Conservation (phyloP, 371 early-diverging fungal species). For the Mortierella polycephala region DNA sequence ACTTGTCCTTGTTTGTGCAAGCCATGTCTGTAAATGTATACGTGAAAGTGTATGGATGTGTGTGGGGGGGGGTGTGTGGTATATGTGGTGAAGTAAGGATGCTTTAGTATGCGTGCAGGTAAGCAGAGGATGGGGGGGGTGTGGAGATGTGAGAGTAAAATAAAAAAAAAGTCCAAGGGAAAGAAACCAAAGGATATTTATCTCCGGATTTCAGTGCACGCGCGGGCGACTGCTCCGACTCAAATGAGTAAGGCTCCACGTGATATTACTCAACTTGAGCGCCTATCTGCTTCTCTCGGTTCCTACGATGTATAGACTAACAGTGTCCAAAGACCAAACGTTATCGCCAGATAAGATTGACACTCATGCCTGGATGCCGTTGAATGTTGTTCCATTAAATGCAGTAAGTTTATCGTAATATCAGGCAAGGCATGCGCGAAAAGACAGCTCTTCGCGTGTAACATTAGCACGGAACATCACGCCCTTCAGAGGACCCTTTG, state of each 20-base stretch:
- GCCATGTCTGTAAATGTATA: conserved; percentile 11
- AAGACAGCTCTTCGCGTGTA: no score
- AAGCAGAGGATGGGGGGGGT: background rate
- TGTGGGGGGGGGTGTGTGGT: background rate
- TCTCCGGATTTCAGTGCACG: no score
- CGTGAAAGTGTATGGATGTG: background rate
- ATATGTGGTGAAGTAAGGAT: conserved; percentile 2
- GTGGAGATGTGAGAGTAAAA: background rate
- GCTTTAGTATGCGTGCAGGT: background rate
- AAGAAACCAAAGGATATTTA: background rate
- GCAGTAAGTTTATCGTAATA: no score
- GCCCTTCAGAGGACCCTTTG: no score
- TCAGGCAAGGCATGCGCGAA: no score
- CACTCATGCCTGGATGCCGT: no score
- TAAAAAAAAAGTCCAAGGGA: background rate
- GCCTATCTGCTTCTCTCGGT: background rate
- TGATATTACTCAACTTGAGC: conserved; percentile 8
- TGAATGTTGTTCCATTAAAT: no score
- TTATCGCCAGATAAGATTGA: no score
- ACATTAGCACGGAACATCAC: no score
- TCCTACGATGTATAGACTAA: no score
- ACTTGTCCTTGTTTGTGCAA: conserved; percentile 71
- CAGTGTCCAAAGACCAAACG: no score
- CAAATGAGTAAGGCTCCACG: conserved; percentile 21
- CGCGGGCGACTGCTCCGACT: background rate